A percentile compares a stretch with the other conserved stretches of the same genome.
phyloP scores from a whole-genome alignment of 2,329 filamentous ascomycete genomes.

The Botryotinia convoluta region DNA sequence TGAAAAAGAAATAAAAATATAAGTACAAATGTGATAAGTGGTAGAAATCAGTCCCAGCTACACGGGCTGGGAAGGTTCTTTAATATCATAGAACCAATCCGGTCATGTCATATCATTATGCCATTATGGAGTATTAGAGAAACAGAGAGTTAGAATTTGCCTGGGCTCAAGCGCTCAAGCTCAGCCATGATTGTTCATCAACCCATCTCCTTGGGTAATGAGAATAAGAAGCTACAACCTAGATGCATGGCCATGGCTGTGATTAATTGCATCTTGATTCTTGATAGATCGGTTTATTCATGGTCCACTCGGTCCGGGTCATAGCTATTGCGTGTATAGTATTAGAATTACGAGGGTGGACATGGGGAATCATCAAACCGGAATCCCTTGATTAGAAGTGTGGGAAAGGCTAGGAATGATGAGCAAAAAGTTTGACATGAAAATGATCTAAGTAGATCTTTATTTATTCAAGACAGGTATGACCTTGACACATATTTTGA shows the following conservation, averaged over 20 bases:
- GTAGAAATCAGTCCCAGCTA: not conserved
- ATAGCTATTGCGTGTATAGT: not conserved
- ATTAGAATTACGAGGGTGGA: constrained; percentile 2
- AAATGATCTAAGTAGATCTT: not conserved
- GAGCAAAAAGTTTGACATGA: not conserved
- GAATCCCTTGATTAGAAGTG: not conserved
- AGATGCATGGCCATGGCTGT: constrained; percentile 1
- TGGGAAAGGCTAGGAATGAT: not conserved
- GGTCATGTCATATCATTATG: constrained; percentile 2
- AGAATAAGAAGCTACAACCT: not conserved
- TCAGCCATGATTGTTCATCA: constrained; percentile 4
- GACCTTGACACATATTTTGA: not conserved
- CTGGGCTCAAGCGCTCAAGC: not conserved
- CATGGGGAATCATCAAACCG: constrained; percentile 4
- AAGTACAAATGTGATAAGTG: not conserved
- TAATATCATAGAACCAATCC: not conserved
- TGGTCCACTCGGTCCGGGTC: constrained; percentile 11
- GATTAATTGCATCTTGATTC: constrained; percentile 9
- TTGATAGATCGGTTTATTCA: not conserved
- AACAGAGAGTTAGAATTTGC: not conserved
- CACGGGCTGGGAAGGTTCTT: constrained; percentile 5
- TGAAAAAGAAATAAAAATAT: not conserved
- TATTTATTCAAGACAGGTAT: not conserved
- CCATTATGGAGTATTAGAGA: not conserved
- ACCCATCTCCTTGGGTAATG: not conserved